These are phyloP conservation scores for Alternaria arborescens DNA, from an alignment of 2,329 filamentous ascomycete species.

Conservation along the genomic window DNA sequence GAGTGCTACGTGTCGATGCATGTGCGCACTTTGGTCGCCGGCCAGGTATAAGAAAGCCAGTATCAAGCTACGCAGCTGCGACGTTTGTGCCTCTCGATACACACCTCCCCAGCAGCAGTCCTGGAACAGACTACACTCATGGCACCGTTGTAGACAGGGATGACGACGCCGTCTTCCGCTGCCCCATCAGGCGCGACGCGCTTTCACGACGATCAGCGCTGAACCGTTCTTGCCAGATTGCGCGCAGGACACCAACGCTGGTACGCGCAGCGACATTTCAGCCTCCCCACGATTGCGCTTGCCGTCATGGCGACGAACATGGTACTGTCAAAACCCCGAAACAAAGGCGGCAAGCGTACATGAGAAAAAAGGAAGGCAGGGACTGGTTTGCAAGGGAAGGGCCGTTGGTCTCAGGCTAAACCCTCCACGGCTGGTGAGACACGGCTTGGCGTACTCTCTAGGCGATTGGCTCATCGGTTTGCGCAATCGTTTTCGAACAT, in stretches of 20 bases:
- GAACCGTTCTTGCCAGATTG: slow-evolving; percentile 16
- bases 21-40: background rate
- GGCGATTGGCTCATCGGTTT: slow-evolving; percentile 19
- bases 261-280: background rate
- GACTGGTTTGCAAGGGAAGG: slow-evolving; percentile 19
- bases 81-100: slow-evolving; percentile 13
- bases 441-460: slow-evolving; percentile 10
- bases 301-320: background rate
- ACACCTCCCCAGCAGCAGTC: slow-evolving; percentile 9
- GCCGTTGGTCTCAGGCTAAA: slow-evolving; percentile 19
- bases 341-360: slow-evolving; percentile 9
- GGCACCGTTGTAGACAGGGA: slow-evolving; percentile 22
- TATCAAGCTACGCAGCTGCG: slow-evolving; percentile 13
- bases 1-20: slow-evolving; percentile 29
- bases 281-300: background rate
- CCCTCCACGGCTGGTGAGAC: slow-evolving; percentile 18
- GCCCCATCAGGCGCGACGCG: slow-evolving; percentile 22
- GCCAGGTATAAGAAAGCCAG: slow-evolving; percentile 12
- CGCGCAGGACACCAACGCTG: background rate
- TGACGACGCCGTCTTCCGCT: slow-evolving; percentile 20
- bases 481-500: slow-evolving; percentile 22
- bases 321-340: slow-evolving; percentile 7
- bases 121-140: slow-evolving; percentile 13
- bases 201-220: slow-evolving; percentile 17
- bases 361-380: slow-evolving; percentile 7